Evolutionary conservation across 371 early-diverging fungal species (phyloP), one percentile per base, ranked within the genome.

Genomic region (Massospora cicadina): DNA sequence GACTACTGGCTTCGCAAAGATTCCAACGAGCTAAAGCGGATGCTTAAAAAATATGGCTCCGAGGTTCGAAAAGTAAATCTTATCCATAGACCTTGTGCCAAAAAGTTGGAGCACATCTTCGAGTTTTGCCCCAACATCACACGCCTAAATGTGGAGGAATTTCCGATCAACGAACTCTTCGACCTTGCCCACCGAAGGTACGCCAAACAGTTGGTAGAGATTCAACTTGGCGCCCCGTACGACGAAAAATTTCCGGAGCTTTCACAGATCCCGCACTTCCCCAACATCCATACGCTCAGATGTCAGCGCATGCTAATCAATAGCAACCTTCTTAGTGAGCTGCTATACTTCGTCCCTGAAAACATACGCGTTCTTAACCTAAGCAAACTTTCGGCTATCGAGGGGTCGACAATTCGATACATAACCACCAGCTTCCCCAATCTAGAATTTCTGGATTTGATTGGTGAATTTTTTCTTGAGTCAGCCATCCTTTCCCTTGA

Each of bases 1-100:
- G 58, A 57, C 28, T 23, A 57, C 58, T 57, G 58, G 58, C n/a
- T 57, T 12, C 23, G 58, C 23, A 27, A 27, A 57, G 58, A 57
- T 3, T 23, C 28, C 23, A 7, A 3, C 3, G 58, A 57, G 7
- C 58, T 57, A 7, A 27, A 3, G 12, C 17, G 28, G 25, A 57
- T 25, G 23, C 28, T 57, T 25, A 57, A 23, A 25, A 57, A 23
- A 25, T 57, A 25, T 57, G 58, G 58, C 28, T 10, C 17, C 7
- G 28, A 25, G 26, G 58, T 57, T 57, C 23, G 28, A 57, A 57
- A 23, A 57, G 26, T 57, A 3, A 57, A 17, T 12, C 23, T 57
- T 57, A 12, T 12, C n/a, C 23, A 23, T 23, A 25, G n/a, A 25
- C 3, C 13, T 25, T 10, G 58, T n/a, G 7, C n/a, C 7, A 7